Evolutionary conservation across 768 basidiomycete species (phyloP).

Genomic region (Pisolithus marmoratus): DNA sequence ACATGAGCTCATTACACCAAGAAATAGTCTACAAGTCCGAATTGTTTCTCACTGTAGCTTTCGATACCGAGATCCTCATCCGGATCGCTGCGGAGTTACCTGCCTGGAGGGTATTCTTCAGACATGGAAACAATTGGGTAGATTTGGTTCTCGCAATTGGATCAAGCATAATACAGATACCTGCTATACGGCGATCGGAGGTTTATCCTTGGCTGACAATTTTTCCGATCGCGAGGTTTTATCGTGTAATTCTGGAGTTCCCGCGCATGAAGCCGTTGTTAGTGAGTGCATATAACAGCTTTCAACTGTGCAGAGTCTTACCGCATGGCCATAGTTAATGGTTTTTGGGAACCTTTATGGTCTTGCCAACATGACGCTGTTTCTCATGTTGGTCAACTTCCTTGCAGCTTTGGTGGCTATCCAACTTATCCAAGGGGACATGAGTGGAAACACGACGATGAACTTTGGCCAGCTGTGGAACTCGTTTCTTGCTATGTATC

Average conservation of each 20-base stretch:
- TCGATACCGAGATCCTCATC: constrained; percentile 83
- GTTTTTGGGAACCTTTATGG: constrained; percentile 93
- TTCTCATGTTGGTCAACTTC: constrained; percentile 83
- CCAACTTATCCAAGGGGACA: constrained; percentile 83
- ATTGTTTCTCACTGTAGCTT: constrained; percentile 70
- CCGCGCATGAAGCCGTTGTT: constrained; percentile 87
- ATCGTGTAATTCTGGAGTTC: constrained; percentile 84
- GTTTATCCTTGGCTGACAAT: constrained; percentile 88
- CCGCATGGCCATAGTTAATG: constrained; percentile 46
- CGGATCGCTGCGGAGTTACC: constrained; percentile 69
- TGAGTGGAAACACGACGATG: constrained; percentile 45
- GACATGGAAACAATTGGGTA: constrained; percentile 54
- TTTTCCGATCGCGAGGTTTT: constrained; percentile 83
- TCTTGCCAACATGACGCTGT: constrained; percentile 85
- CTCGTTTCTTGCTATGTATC: constrained; percentile 80
- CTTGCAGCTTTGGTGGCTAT: constrained; percentile 77
- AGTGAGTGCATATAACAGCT: constrained; percentile 33
- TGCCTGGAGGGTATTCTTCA: constrained; percentile 77
- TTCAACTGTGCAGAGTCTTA: neutral
- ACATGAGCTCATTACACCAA: constrained; percentile 41
- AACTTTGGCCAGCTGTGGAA: constrained; percentile 83
- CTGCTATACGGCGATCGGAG: constrained; percentile 54
- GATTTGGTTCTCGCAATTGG: constrained; percentile 73
- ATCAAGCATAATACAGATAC: constrained; percentile 80
- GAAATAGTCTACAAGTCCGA: constrained; percentile 59